Conservation (phyloP, 768 basidiomycete genomes). For the Boletus patriciae region DNA sequence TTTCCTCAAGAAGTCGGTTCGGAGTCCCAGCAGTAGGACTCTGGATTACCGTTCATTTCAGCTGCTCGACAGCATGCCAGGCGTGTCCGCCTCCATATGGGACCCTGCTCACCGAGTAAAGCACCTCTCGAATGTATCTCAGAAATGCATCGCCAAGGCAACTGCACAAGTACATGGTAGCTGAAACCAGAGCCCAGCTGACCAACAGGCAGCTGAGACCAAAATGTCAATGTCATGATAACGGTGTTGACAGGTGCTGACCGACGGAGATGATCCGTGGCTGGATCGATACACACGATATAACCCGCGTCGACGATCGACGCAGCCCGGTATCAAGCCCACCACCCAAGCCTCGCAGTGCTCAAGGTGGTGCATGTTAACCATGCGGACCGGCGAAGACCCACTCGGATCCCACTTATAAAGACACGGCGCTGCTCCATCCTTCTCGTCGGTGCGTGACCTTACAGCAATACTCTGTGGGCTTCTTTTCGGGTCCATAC, state of each 20-base stretch:
- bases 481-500: neutral
- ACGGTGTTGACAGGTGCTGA: neutral
- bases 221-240: too few relatives aligned
- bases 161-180: neutral
- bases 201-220: too few relatives aligned
- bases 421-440: neutral
- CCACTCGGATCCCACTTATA: neutral
- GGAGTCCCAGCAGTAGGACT: too few relatives aligned
- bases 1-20: neutral
- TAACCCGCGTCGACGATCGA: neutral
- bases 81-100: neutral
- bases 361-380: neutral
- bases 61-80: too few relatives aligned
- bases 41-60: too few relatives aligned
- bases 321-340: neutral
- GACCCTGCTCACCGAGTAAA: neutral
- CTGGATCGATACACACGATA: neutral
- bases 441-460: too few relatives aligned
- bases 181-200: neutral
- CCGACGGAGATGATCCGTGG: conserved; percentile 2
- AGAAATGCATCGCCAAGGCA: neutral
- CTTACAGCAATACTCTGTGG: neutral
- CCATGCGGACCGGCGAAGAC: neutral
- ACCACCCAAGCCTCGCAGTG: neutral
- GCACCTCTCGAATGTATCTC: neutral